phyloP scores from a whole-genome alignment of 2,329 filamentous ascomycete genomes.

The Sporothrix phasma region DNA sequence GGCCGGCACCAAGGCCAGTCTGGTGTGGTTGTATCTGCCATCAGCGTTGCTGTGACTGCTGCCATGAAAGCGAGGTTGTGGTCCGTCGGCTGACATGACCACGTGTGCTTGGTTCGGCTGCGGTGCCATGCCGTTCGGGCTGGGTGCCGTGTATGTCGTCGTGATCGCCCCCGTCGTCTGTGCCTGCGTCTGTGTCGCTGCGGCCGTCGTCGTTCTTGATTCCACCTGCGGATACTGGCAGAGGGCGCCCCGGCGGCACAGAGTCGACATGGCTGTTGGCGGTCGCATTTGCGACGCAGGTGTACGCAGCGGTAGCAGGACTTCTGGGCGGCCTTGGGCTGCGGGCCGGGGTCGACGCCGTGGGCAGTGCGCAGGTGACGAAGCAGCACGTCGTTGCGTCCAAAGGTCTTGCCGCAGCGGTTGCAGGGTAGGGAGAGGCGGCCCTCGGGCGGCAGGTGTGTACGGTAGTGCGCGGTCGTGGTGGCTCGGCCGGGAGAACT shows the following conservation, averaged over 20 bases:
- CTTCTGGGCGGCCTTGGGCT: slow-evolving; percentile 18
- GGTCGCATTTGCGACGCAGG: slow-evolving; percentile 23
- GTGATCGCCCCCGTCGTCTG: neutral
- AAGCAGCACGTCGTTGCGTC: slow-evolving; percentile 24
- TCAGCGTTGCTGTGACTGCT: neutral
- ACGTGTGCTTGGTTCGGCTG: neutral
- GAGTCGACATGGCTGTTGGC: slow-evolving; percentile 20
- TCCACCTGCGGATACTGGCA: slow-evolving; percentile 15
- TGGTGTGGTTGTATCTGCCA: neutral
- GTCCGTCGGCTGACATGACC: neutral
- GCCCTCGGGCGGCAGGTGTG: slow-evolving; percentile 21
- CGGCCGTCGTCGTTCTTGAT: neutral
- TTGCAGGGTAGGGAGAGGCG: slow-evolving; percentile 20
- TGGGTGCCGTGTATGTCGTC: neutral
- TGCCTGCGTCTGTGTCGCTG: neutral
- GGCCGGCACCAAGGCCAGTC: neutral
- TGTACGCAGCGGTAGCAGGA: slow-evolving; percentile 25
- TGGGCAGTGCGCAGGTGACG: slow-evolving; percentile 24
- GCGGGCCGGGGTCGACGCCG: slow-evolving; percentile 16
- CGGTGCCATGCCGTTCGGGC: neutral
- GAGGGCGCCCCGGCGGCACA: slow-evolving; percentile 17
- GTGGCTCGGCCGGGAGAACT: slow-evolving; percentile 23
- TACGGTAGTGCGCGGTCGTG: slow-evolving; percentile 24
- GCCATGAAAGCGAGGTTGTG: neutral
- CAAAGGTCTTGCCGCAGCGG: slow-evolving; percentile 20